phyloP scores from a whole-genome alignment of 768 basidiomycete genomes.

The Leccinum disarticulatum region DNA sequence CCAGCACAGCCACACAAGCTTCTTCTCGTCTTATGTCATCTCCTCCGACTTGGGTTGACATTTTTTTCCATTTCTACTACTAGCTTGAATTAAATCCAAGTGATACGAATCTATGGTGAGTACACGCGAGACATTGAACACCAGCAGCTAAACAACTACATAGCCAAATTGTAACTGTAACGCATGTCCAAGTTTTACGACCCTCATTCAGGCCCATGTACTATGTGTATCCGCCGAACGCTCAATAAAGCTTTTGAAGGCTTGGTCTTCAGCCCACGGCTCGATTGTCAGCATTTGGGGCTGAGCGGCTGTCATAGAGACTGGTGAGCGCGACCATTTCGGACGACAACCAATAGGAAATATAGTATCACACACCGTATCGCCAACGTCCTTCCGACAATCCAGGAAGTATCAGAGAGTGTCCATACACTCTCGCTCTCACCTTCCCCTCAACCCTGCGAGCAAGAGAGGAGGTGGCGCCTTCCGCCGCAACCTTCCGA shows the following conservation, averaged over 20 bases:
- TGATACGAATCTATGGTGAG: background rate
- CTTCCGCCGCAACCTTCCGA: constrained; percentile 9
- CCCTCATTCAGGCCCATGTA: background rate
- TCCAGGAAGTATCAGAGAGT: background rate
- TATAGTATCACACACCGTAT: constrained; percentile 7
- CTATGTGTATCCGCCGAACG: background rate
- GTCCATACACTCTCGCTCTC: background rate
- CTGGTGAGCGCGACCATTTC: background rate
- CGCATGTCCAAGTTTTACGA: background rate
- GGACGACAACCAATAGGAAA: background rate
- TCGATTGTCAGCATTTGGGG: background rate
- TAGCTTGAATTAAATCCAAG: background rate
- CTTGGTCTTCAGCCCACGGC: constrained; percentile 12
- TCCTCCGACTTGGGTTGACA: background rate
- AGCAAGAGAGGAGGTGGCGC: background rate
- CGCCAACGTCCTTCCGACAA: background rate
- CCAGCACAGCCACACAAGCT: constrained; percentile 24
- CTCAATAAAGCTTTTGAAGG: background rate
- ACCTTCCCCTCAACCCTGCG: background rate
- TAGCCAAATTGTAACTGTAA: background rate
- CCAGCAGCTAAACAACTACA: too few species aligned
- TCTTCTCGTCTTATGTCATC: constrained; percentile 6
- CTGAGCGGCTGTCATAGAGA: constrained; percentile 3
- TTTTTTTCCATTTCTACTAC: too few species aligned
- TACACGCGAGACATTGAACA: background rate